Evolutionary conservation across 1,284 basidiomycete species (phyloP), one percentile per base, ranked within the genome.

Genomic region (Bjerkandera adusta): DNA sequence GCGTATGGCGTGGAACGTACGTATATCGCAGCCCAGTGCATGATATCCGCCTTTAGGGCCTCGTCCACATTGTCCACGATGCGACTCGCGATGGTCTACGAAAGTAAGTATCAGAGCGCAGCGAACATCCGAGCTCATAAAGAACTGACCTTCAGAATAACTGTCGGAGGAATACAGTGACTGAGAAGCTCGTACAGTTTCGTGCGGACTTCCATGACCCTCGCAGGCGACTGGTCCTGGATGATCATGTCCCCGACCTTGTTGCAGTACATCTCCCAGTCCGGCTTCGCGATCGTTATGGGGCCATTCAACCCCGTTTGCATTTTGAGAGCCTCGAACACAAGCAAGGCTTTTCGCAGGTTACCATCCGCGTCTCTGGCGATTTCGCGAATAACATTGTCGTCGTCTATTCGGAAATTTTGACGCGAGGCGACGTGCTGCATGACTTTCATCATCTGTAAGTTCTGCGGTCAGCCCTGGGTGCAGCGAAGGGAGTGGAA

Each of bases 181-280:
- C 90, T 92, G 49, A 99, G 74, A 38, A 99, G 75, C 68, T 99
- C 97, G 66, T 99, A 99, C 43, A 98, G 77, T 69, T 96, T 97
- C 29, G 81, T 79, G 45, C 97, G 80, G 8, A 98, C 89, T 61
- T 93, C 91, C 75, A 98, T 89, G 41, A 99, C 82, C 46, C 85
- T 82, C 49, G 87, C 82, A 11, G 97, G 93, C n/a, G 85, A 82
- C 67, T 98, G 97, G 60, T 97, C 92, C 55, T 82, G 77, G n/a
- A 98, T 71, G 57, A 99, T 96, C 59, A 90, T 67, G 63, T 96
- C 92, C n/a, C 91, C 95, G 11, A 97, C 87, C 64, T 94, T 92
- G 56, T 85, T 76, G 57, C 93, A 95, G 64, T 97, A 99, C n/a
- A 88, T 89, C 68, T 99, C 96, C 97, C 97, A 99, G 62, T 99